These are phyloP conservation scores for Claviceps sorghi DNA, from an alignment of 2,329 filamentous ascomycete genomes.

Conservation along the genomic window DNA sequence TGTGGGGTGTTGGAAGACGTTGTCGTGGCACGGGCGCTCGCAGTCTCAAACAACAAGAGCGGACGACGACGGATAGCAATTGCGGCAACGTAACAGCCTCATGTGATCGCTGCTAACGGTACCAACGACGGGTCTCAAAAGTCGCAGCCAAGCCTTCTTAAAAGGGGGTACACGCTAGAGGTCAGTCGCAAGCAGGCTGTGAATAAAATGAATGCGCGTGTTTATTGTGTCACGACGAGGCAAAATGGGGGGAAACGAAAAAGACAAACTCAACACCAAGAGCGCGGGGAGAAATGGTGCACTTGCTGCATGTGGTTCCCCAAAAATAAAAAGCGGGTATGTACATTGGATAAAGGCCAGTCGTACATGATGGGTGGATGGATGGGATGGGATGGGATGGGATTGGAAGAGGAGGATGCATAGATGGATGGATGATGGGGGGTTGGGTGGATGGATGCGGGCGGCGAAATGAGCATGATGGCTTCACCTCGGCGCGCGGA, in stretches of 20 bases:
- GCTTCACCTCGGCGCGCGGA: not conserved
- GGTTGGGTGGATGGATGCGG: not conserved
- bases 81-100: conserved; percentile 1
- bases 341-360: too few relatives aligned
- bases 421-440: not conserved
- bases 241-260: not conserved
- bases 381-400: not conserved
- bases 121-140: not conserved
- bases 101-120: not conserved
- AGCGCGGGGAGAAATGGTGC: not conserved
- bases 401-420: too few relatives aligned
- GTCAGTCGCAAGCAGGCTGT: not conserved
- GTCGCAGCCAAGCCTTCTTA: not conserved
- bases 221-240: not conserved
- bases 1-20: not conserved
- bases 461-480: conserved; percentile 1
- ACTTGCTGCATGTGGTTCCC: not conserved
- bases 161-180: not conserved
- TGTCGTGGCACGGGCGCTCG: not conserved
- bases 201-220: not conserved
- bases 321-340: not conserved
- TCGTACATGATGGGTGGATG: not conserved
- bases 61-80: not conserved
- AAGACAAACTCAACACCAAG: not conserved
- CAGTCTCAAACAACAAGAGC: not conserved